phyloP scores from a whole-genome alignment of 352 stramenopile species.

The Phytophthora rubi region DNA sequence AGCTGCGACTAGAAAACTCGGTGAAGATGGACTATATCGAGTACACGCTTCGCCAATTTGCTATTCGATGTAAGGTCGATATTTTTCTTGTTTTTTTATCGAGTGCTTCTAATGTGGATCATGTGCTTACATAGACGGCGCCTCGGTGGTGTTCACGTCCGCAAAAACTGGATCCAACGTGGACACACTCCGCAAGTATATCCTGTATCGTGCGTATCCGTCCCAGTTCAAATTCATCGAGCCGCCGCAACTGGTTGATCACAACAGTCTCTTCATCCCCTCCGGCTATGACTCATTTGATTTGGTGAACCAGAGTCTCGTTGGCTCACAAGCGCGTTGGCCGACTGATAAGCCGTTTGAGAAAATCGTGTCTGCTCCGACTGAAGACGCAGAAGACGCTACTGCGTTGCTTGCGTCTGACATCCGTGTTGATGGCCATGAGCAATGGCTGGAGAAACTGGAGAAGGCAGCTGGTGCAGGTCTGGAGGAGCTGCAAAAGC shows the following conservation, averaged over 20 bases:
- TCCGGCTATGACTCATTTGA: constrained; percentile 82
- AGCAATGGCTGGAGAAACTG: constrained; percentile 83
- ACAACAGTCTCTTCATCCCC: constrained; percentile 73
- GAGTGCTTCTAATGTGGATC: constrained; percentile 16
- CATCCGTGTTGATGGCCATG: constrained; percentile 70
- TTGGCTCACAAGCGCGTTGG: constrained; percentile 81
- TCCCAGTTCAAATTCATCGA: constrained; percentile 74
- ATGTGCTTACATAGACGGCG: constrained; percentile 53
- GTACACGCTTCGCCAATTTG: constrained; percentile 79
- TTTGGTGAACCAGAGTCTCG: constrained; percentile 77
- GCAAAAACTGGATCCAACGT: constrained; percentile 79
- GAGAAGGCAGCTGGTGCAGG: constrained; percentile 81
- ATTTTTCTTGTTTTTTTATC: neutral
- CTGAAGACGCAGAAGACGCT: constrained; percentile 44
- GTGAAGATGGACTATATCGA: constrained; percentile 89
- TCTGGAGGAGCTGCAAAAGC: constrained; percentile 83
- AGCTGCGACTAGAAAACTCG: constrained; percentile 80
- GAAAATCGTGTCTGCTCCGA: constrained; percentile 75
- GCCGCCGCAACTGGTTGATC: constrained; percentile 77
- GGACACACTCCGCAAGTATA: constrained; percentile 77
- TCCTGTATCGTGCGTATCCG: constrained; percentile 74
- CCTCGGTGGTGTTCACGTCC: constrained; percentile 82
- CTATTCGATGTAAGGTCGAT: constrained; percentile 67
- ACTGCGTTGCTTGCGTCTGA: constrained; percentile 46
- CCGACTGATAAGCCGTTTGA: constrained; percentile 79